A percentile compares a stretch with the other conserved stretches of the same genome.
Conservation (phyloP, 2,329 filamentous ascomycete genomes). For the Aspergillus hiratsukae region DNA sequence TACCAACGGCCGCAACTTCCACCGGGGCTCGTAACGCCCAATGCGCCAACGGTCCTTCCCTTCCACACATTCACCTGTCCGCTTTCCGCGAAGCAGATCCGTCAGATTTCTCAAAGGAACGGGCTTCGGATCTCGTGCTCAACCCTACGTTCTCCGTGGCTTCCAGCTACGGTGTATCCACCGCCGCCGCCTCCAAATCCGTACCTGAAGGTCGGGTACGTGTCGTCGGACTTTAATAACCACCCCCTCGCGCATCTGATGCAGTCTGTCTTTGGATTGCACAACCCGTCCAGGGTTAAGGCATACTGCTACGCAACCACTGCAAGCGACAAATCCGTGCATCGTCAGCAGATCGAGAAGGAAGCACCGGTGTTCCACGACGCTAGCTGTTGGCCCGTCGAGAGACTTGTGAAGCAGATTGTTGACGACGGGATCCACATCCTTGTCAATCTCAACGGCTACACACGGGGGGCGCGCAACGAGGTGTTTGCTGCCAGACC, state of each 20-base stretch:
- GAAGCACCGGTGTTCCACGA: constrained; percentile 91
- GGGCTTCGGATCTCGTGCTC: constrained; percentile 88
- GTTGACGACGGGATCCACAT: constrained; percentile 86
- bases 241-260: constrained; percentile 94
- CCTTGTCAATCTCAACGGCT: constrained; percentile 94
- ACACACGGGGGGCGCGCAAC: constrained; percentile 93
- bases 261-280: constrained; percentile 96
- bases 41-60: constrained; percentile 87
- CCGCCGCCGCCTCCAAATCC: constrained; percentile 79
- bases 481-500: constrained; percentile 94
- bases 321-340: constrained; percentile 78
- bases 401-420: constrained; percentile 81
- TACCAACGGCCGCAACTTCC: constrained; percentile 75
- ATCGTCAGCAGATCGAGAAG: constrained; percentile 86
- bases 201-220: constrained; percentile 86
- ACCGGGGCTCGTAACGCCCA: constrained; percentile 67
- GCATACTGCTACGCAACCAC: constrained; percentile 97
- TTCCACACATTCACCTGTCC: constrained; percentile 98
- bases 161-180: constrained; percentile 73
- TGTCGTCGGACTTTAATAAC: constrained; percentile 98
- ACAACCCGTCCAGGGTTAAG: constrained; percentile 67
- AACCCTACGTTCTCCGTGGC: constrained; percentile 80
- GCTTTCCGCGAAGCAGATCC: constrained; percentile 83
- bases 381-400: constrained; percentile 79
- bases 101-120: constrained; percentile 91